These are phyloP conservation scores for Carex scoparia DNA, from an alignment of 176 grass and related monocot genomes.

Conservation along the genomic window DNA sequence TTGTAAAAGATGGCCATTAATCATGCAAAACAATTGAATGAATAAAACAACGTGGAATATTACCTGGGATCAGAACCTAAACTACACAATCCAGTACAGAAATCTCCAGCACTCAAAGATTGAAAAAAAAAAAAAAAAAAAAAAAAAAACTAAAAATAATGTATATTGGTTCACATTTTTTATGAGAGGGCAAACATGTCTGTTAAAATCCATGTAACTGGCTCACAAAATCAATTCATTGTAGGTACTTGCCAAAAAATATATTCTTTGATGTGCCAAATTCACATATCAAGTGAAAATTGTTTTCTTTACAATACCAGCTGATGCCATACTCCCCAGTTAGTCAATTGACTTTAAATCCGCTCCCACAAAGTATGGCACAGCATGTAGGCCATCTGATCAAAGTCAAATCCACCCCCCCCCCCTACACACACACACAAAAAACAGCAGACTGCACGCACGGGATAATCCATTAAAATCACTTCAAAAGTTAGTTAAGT, in stretches of 20 bases:
- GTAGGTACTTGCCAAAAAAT: neutral
- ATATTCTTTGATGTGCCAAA: neutral
- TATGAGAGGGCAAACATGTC: neutral
- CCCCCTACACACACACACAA: neutral
- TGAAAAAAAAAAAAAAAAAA: too few relatives aligned
- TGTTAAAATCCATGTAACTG: neutral
- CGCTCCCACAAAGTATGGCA: neutral
- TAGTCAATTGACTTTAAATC: neutral
- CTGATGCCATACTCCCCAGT: neutral
- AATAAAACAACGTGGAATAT: neutral
- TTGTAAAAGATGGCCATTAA: neutral
- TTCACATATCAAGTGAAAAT: neutral
- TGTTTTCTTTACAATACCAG: neutral
- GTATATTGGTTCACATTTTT: neutral
- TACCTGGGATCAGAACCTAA: neutral
- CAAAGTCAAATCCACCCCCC: neutral
- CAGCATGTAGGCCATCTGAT: neutral
- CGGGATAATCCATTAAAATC: too few relatives aligned
- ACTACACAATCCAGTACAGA: neutral
- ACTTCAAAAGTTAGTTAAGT: neutral
- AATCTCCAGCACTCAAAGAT: neutral
- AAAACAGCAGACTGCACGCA: neutral
- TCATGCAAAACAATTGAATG: neutral
- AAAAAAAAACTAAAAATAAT: neutral
- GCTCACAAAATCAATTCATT: neutral